Conservation (phyloP, 345 rosid species). For the Salix purpurea region DNA sequence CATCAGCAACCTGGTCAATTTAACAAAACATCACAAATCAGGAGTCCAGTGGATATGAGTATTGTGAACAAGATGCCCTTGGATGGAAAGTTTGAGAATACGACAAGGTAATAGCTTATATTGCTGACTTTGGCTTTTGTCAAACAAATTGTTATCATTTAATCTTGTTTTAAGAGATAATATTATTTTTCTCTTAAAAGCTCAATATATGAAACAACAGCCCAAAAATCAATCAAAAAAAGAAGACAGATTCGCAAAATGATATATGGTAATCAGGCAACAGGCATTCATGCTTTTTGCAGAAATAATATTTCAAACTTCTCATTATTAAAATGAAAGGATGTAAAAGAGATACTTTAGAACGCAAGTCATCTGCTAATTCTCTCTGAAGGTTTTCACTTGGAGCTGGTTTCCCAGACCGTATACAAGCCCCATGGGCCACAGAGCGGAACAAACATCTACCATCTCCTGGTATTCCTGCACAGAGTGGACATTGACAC, state of each 20-base stretch:
- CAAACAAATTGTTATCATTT: neutral
- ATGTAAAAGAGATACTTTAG: slow-evolving; percentile 32
- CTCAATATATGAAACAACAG: neutral
- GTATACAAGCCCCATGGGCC: slow-evolving; percentile 75
- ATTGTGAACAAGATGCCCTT: neutral
- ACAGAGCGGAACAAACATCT: slow-evolving; percentile 94
- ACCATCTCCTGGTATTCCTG: slow-evolving; percentile 98
- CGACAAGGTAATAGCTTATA: neutral
- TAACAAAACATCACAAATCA: slow-evolving; percentile 11
- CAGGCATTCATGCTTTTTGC: neutral
- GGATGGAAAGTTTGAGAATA: neutral
- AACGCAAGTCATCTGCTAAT: slow-evolving; percentile 79
- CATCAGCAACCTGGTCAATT: slow-evolving; percentile 81
- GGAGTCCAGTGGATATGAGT: neutral
- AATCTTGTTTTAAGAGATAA: neutral
- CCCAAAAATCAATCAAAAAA: neutral
- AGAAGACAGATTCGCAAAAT: neutral
- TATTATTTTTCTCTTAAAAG: neutral
- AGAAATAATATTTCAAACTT: neutral
- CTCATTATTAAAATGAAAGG: neutral
- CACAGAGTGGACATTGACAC: slow-evolving; percentile 14
- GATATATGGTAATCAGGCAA: neutral
- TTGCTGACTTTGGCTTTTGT: neutral
- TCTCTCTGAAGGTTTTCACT: slow-evolving; percentile 60
- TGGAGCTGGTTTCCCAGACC: slow-evolving; percentile 65